These are phyloP conservation scores for Leccinum pachyderme DNA, from an alignment of 1,284 basidiomycete genomes.

Conservation along the genomic window DNA sequence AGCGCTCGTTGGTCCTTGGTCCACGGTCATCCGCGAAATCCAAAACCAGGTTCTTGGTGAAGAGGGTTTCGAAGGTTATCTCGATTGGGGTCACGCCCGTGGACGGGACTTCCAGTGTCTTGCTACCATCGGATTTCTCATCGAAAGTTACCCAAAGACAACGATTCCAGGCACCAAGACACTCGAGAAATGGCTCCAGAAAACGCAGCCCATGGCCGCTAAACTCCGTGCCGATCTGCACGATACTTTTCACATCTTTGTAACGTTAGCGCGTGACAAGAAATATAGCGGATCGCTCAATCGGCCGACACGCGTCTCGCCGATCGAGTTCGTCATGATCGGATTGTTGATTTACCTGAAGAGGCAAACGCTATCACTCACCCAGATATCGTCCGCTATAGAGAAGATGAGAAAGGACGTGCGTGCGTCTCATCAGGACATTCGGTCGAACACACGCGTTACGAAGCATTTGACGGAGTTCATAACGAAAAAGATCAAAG, in stretches of 20 bases:
- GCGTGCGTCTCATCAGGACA: constrained; percentile 40
- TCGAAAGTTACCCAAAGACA: constrained; percentile 36
- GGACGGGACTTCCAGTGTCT: constrained; percentile 50
- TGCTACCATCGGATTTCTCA: constrained; percentile 42
- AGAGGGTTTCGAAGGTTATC: constrained; percentile 42
- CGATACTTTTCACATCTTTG: constrained; percentile 43
- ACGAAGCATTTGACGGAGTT: constrained; percentile 41
- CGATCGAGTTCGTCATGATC: constrained; percentile 49
- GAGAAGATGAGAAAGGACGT: constrained; percentile 44
- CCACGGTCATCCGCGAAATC: constrained; percentile 42
- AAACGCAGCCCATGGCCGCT: constrained; percentile 26
- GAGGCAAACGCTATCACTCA: constrained; percentile 37
- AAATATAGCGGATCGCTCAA: constrained; percentile 38
- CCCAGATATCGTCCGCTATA: constrained; percentile 43
- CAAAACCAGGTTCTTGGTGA: constrained; percentile 38
- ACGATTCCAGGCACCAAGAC: constrained; percentile 31
- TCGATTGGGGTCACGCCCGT: constrained; percentile 46
- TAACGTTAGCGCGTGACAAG: constrained; percentile 39
- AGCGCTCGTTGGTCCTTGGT: constrained; percentile 44
- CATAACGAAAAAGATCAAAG: constrained; percentile 35
- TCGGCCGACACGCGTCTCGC: constrained; percentile 42
- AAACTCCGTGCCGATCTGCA: constrained; percentile 34
- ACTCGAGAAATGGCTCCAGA: constrained; percentile 45
- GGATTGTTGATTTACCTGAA: constrained; percentile 43
- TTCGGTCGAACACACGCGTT: constrained; percentile 43